Conservation (phyloP, 805 yeast genomes). For the Saccharomycopsis sp. region DNA sequence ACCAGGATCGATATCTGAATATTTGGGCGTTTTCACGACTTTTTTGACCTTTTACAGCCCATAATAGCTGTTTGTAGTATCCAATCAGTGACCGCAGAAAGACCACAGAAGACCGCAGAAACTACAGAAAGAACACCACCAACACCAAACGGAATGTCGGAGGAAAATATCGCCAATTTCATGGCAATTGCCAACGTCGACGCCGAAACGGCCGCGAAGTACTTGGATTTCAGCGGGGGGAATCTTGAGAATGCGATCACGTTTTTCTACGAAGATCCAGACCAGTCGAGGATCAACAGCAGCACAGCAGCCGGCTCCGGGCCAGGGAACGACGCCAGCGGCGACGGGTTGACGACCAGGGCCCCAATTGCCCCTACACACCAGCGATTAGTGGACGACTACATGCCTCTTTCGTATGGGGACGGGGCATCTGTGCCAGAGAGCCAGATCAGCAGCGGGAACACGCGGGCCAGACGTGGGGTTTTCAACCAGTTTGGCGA, state of each 20-base stretch:
- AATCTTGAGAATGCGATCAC: constrained; percentile 81
- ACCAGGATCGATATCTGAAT: too few species aligned
- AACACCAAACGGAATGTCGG: constrained; percentile 26
- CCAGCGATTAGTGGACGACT: constrained; percentile 3
- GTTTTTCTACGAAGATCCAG: constrained; percentile 66
- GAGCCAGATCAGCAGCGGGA: not conserved
- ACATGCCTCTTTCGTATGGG: constrained; percentile 23
- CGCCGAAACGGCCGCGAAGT: constrained; percentile 62
- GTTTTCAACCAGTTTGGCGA: constrained; percentile 33
- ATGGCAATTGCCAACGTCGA: constrained; percentile 79
- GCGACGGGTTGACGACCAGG: not conserved
- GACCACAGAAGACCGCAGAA: not conserved
- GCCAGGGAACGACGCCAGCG: constrained; percentile 11
- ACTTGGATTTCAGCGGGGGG: constrained; percentile 69
- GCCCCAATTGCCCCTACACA: constrained; percentile 1
- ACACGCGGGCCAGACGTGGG: constrained; percentile 20
- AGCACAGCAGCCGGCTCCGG: not conserved
- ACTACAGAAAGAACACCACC: not conserved
- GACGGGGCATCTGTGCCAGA: constrained; percentile 26
- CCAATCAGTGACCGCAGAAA: too few species aligned
- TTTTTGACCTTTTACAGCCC: too few species aligned
- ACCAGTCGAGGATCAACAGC: constrained; percentile 20
- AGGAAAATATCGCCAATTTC: constrained; percentile 60
- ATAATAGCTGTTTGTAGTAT: too few species aligned
- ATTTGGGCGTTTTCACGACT: too few species aligned